These are phyloP conservation scores for Clavispora fructus DNA, from an alignment of 805 yeast genomes.

Conservation along the genomic window DNA sequence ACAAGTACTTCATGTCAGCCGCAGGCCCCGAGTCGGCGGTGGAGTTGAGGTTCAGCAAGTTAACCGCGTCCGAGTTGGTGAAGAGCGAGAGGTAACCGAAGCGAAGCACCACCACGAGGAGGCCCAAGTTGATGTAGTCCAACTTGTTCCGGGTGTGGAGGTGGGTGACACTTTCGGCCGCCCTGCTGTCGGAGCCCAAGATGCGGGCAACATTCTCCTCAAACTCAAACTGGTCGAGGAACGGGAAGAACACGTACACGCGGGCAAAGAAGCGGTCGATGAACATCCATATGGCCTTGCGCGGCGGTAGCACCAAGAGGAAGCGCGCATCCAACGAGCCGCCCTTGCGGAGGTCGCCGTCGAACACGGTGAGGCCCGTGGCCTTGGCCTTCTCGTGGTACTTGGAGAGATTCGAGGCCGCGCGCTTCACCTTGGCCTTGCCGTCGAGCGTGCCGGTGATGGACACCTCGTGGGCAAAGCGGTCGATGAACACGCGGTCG, in stretches of 20 bases:
- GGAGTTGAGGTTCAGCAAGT: slow-evolving; percentile 17
- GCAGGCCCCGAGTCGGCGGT: slow-evolving; percentile 8
- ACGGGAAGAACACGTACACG: slow-evolving; percentile 63
- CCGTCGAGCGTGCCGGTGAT: slow-evolving; percentile 2
- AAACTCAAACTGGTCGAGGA: slow-evolving; percentile 28
- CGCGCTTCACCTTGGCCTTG: slow-evolving; percentile 2
- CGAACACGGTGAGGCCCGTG: slow-evolving; percentile 16
- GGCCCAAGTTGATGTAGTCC: slow-evolving; percentile 31
- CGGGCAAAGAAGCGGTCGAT: slow-evolving; percentile 30
- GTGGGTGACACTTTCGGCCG: slow-evolving; percentile 11
- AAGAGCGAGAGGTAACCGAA: slow-evolving; percentile 32
- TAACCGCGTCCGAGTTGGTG: slow-evolving; percentile 27
- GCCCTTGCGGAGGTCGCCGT: slow-evolving; percentile 16
- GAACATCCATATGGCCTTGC: slow-evolving; percentile 21
- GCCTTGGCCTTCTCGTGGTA: slow-evolving; percentile 14
- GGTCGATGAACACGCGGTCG: slow-evolving; percentile 1
- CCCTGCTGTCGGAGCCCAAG: slow-evolving; percentile 13
- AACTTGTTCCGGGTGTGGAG: slow-evolving; percentile 26
- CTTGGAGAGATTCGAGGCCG: neutral
- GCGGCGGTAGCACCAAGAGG: slow-evolving; percentile 18
- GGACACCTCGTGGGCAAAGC: slow-evolving; percentile 3
- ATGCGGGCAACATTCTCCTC: slow-evolving; percentile 14
- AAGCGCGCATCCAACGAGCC: slow-evolving; percentile 16
- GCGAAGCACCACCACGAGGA: slow-evolving; percentile 28
- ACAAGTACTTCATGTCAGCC: slow-evolving; percentile 11